Percentiles rank a stretch among this genome's conserved stretches.
phyloP scores from a whole-genome alignment of 495 filamentous ascomycete genomes.

The Trichoderma virens region DNA sequence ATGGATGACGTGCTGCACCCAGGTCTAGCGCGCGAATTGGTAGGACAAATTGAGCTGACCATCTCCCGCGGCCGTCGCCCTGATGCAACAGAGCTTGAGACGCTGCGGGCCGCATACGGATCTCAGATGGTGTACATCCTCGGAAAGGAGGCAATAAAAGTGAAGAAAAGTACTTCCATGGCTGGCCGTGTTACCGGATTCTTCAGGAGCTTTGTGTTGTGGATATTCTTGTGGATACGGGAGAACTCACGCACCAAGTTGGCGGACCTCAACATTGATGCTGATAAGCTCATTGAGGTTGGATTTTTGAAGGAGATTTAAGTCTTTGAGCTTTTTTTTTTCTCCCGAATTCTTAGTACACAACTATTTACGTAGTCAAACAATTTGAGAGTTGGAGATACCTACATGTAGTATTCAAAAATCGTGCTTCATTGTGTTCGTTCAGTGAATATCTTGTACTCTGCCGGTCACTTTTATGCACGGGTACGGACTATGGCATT shows the following conservation, averaged over 20 bases:
- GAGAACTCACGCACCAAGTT: slow-evolving; percentile 63
- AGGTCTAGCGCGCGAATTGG: slow-evolving; percentile 43
- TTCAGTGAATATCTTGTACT: no score
- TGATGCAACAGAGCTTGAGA: slow-evolving; percentile 29
- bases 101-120: slow-evolving; percentile 50
- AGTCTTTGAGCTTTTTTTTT: no score
- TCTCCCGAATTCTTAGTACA: no score
- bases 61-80: background rate
- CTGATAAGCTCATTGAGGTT: slow-evolving; percentile 58
- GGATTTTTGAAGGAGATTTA: slow-evolving; percentile 63
- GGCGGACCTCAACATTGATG: slow-evolving; percentile 49
- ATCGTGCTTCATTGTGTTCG: no score
- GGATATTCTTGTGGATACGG: slow-evolving; percentile 57
- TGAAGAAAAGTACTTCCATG: slow-evolving; percentile 35
- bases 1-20: slow-evolving; percentile 59
- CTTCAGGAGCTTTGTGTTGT: slow-evolving; percentile 40
- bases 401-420: no score
- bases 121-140: slow-evolving; percentile 60
- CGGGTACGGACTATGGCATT: no score
- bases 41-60: slow-evolving; percentile 5
- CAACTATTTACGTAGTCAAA: no score
- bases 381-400: no score
- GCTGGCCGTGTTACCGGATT: slow-evolving; percentile 11
- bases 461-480: no score
- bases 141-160: slow-evolving; percentile 63